Evolutionary conservation across 306 rosid genomes (phyloP), one percentile per base, ranked within the genome.

Genomic region (Carpinus viminea): DNA sequence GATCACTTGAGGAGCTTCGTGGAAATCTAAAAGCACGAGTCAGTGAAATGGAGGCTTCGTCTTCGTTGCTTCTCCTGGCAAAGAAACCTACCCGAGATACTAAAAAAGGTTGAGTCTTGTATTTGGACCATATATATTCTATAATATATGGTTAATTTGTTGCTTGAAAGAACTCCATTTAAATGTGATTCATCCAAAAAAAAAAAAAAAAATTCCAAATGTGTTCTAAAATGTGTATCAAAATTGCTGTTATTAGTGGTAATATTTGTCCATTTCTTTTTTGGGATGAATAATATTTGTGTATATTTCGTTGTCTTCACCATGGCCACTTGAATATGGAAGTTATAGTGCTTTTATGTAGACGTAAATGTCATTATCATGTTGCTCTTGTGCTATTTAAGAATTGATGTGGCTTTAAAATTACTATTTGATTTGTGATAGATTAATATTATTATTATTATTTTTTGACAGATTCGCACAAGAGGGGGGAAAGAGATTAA

Each of bases 41-140:
- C 51, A 50, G 31, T 52, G 90, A 84, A 54, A 46, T 84, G 76
- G 90, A 87, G 74, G 90, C 86, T 1, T 87, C 88, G 9, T 82
- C 81, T 55, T 84, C 86, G 17, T 72, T 84, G 83, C 66, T 87
- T 56, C 83, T 87, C 68, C 80, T 87, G 43, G 79, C 88, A 74
- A 79, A 70, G 20, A 68, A 74, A 34, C 79, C 83, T 47, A 26
- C 7, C 36, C 2, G 31, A 16, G 20, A 65, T 74, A 57, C 73
- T 83, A 73, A 82, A 78, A 77, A 26, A 15, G 78, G 28, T 55
- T 56, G 53, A 75, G 13, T 8, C 16, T 10, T 12, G 38, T 13
- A 12, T 50, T 18, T 51, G 46, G 36, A 11, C 15, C 34, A 59
- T 59, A 24, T 59, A 24, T 59, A 28, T 28, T 28, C 31, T 28